Evolutionary conservation across 208 protist genomes (phyloP).

Genomic region (Leptomonas pyrrhocoris): DNA sequence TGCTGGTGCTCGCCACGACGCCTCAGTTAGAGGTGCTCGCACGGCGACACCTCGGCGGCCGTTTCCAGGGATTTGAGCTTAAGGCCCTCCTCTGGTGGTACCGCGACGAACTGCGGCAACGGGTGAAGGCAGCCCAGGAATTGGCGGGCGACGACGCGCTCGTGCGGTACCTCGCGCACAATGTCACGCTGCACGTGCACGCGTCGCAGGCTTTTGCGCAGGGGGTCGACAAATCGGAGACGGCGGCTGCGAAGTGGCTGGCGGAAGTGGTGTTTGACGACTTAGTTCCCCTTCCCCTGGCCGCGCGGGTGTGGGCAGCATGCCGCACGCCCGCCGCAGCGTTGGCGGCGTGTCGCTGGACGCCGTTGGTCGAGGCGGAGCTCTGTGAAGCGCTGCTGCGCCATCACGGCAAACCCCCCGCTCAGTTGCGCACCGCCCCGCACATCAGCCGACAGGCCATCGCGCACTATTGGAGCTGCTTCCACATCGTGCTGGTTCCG

Average conservation of each 20-base stretch:
- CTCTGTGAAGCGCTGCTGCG: conserved; percentile 43
- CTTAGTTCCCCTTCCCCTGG: conserved; percentile 34
- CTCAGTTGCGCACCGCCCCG: conserved; percentile 49
- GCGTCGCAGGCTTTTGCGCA: conserved; percentile 17
- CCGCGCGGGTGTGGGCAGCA: conserved; percentile 37
- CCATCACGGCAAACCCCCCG: conserved; percentile 37
- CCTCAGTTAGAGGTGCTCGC: conserved; percentile 57
- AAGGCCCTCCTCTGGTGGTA: conserved; percentile 56
- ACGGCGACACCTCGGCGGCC: conserved; percentile 32
- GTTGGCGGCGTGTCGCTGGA: conserved; percentile 56
- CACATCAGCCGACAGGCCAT: conserved; percentile 39
- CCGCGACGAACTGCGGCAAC: conserved; percentile 26
- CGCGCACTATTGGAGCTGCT: conserved; percentile 72
- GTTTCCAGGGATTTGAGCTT: conserved; percentile 55
- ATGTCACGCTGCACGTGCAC: conserved; percentile 36
- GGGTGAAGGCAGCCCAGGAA: conserved; percentile 10
- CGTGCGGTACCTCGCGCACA: conserved; percentile 39
- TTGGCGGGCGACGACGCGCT: conserved; percentile 28
- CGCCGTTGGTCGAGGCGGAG: conserved; percentile 58
- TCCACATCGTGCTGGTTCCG: conserved; percentile 51
- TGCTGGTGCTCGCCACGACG: conserved; percentile 46
- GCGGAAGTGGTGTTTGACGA: conserved; percentile 42
- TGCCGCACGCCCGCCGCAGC: conserved; percentile 28
- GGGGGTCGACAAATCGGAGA: neutral
- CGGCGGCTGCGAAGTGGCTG: conserved; percentile 26